Percentiles rank a stretch among this genome's conserved stretches.
These are phyloP conservation scores for Fraxinus americana DNA, from an alignment of 257 asterid species.

Conservation along the genomic window DNA sequence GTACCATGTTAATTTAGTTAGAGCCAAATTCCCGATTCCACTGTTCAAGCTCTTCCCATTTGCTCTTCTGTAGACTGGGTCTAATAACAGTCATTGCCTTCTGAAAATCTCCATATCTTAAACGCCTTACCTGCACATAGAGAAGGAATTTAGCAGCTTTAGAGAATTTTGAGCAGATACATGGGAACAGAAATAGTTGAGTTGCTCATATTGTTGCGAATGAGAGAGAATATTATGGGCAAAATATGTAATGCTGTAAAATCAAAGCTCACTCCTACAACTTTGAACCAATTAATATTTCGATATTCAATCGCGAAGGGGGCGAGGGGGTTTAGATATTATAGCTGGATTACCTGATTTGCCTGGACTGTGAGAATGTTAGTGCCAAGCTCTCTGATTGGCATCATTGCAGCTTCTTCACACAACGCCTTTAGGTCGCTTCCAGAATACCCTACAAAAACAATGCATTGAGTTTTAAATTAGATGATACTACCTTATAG, in stretches of 20 bases:
- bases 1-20: conserved; percentile 38
- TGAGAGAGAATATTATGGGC: not conserved
- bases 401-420: conserved; percentile 98
- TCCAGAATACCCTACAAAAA: conserved; percentile 81
- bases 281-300: not conserved
- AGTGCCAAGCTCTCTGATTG: conserved; percentile 93
- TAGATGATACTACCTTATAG: not conserved
- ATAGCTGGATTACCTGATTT: conserved; percentile 58
- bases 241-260: not conserved
- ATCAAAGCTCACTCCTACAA: not conserved
- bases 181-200: not conserved
- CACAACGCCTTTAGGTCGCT: conserved; percentile 95
- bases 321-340: not conserved
- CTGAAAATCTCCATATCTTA: conserved; percentile 72
- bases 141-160: too few relatives aligned
- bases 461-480: conserved; percentile 8
- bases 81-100: conserved; percentile 81
- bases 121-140: conserved; percentile 67
- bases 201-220: not conserved
- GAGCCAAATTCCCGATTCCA: conserved; percentile 94
- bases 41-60: conserved; percentile 88
- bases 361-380: conserved; percentile 72
- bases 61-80: conserved; percentile 87
- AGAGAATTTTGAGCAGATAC: not conserved
- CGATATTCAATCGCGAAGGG: not conserved